Evolutionary conservation across 257 asterid species (phyloP), one percentile per base, ranked within the genome.

Genomic region (Solanum chiquidenum): DNA sequence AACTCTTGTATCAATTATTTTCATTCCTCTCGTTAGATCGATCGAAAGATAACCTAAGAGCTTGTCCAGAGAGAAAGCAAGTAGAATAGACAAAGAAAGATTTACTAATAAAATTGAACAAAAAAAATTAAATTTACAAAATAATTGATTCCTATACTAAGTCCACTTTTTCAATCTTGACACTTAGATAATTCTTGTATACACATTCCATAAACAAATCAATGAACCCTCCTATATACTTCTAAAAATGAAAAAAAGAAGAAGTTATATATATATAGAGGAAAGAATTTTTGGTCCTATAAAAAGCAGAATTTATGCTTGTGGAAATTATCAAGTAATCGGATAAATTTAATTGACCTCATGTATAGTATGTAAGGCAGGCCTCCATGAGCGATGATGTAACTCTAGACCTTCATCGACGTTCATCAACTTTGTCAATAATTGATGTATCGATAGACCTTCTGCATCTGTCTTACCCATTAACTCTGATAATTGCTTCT

Each of bases 401-500:
- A 42, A 66, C 86, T 91, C 92, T 12, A 66, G 52, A 5, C 29
- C 87, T 75, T 91, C 93, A 18, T 86, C 25, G 21, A 27, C 86
- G 62, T 88, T 76, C 88, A 88, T 86, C 77, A 94, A 64, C 52
- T 89, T 85, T 2, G 89, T 86, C 73, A 94, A 42, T 23, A 93
- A 84, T 62, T 93, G 90, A 27, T 91, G 89, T 42, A 89, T 82
- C 23, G 94, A 37, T 29, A 90, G 13, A 5, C 93, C 94, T 40
- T 90, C 62, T 25, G 64, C 42, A 4, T 91, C 91, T 0, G 84
- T 88, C 62, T 89, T 87, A 6, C 82, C 75, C 90, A 94, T 2
- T 52, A 94, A 4, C 33, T 87, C 91, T 64, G 86, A 93, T 86
- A 94, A 46, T n/a, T 94, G 94, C 73, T 93, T 94, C 95, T 90